Conservation (phyloP, 2,329 filamentous ascomycete species). For the Dissoconium aciculare region DNA sequence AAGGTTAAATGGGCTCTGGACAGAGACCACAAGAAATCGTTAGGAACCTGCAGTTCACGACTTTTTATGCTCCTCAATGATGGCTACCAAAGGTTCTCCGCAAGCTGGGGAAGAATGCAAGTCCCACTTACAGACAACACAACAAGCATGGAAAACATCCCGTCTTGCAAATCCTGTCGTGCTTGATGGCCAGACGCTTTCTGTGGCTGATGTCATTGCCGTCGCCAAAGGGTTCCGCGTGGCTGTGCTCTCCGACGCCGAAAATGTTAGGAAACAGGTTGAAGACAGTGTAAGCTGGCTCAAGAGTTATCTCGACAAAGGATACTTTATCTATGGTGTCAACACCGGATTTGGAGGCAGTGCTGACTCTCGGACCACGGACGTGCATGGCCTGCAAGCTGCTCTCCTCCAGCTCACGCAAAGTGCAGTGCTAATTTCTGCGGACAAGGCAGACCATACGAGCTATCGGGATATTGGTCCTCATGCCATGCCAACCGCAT, state of each 20-base stretch:
- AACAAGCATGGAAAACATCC: too few species aligned
- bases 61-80: too few species aligned
- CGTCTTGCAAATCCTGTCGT: too few species aligned
- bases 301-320: slow-evolving; percentile 2
- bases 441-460: slow-evolving; percentile 7
- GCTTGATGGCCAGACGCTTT: too few species aligned
- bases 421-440: slow-evolving; percentile 31
- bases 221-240: too few species aligned
- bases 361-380: slow-evolving; percentile 43
- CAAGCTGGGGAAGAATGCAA: too few species aligned
- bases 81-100: too few species aligned
- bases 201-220: too few species aligned
- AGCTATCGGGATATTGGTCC: slow-evolving; percentile 6
- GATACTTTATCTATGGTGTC: slow-evolving; percentile 16
- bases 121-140: too few species aligned
- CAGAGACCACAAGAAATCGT: too few species aligned
- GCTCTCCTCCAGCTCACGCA: slow-evolving; percentile 43
- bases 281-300: slow-evolving; percentile 4
- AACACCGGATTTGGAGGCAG: slow-evolving; percentile 54
- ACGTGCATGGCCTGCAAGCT: slow-evolving; percentile 38
- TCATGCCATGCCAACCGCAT: slow-evolving; percentile 32
- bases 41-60: too few species aligned
- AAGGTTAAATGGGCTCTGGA: too few species aligned
- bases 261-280: slow-evolving; percentile 2
- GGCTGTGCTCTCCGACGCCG: neutral